phyloP scores from a whole-genome alignment of 2,329 filamentous ascomycete species.

The Apiospora marii region DNA sequence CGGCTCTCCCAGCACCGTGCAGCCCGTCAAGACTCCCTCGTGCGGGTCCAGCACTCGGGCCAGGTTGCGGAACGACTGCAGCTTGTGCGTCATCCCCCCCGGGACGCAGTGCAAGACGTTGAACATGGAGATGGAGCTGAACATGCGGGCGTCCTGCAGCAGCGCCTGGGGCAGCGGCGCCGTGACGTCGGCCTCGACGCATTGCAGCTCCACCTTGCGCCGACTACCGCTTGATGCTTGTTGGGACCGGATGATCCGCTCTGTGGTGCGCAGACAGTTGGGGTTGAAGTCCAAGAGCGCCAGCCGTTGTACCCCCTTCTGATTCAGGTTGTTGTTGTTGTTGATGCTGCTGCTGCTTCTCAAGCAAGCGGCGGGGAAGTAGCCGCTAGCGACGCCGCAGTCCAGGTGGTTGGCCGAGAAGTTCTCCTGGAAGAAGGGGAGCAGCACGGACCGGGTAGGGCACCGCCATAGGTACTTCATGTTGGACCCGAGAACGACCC shows the following conservation, averaged over 20 bases:
- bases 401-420: constrained; percentile 48
- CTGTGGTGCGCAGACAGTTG: constrained; percentile 42
- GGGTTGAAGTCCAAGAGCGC: constrained; percentile 48
- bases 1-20: constrained; percentile 46
- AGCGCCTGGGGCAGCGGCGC: constrained; percentile 41
- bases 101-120: constrained; percentile 54
- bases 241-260: constrained; percentile 34
- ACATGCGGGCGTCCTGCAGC: constrained; percentile 38
- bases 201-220: constrained; percentile 34
- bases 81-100: constrained; percentile 39
- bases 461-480: constrained; percentile 48
- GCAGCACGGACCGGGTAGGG: constrained; percentile 39
- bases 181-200: constrained; percentile 47
- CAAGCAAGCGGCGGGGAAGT: constrained; percentile 41
- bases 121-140: constrained; percentile 53
- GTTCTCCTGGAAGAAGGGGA: constrained; percentile 45
- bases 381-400: constrained; percentile 50
- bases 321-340: background rate
- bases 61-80: constrained; percentile 41
- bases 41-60: constrained; percentile 41
- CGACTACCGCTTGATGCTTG: background rate
- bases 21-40: constrained; percentile 48
- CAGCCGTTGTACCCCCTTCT: constrained; percentile 37
- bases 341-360: background rate
- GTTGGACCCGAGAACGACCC: constrained; percentile 45